Conservation (phyloP, 805 yeast genomes). For the Candida maltosa region DNA sequence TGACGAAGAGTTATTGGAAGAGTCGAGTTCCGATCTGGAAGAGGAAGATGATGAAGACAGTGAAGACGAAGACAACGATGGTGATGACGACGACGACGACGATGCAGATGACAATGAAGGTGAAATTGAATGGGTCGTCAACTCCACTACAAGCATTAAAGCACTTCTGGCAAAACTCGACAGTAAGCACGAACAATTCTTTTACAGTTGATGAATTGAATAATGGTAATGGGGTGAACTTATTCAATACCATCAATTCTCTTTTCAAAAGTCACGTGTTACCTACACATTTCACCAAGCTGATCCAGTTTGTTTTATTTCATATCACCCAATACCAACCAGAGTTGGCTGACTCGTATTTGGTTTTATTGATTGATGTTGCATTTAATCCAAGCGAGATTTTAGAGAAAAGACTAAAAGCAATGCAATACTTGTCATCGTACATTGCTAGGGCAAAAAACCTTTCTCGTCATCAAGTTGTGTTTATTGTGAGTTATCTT, state of each 20-base stretch:
- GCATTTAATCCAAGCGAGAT: conserved; percentile 71
- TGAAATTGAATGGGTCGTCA: conserved; percentile 43
- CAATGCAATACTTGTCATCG: conserved; percentile 88
- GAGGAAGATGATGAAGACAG: conserved; percentile 44
- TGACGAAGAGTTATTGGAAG: conserved; percentile 48
- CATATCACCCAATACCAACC: conserved; percentile 77
- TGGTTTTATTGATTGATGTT: conserved; percentile 77
- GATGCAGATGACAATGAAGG: conserved; percentile 26
- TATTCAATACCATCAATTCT: conserved; percentile 72
- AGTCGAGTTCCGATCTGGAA: conserved; percentile 21
- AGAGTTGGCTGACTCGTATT: conserved; percentile 79
- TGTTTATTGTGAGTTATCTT: conserved; percentile 78
- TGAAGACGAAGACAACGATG: conserved; percentile 38
- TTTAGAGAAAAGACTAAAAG: conserved; percentile 75
- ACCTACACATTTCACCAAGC: conserved; percentile 89
- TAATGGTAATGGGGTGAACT: conserved; percentile 60
- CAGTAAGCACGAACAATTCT: conserved; percentile 42
- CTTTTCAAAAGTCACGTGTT: conserved; percentile 78
- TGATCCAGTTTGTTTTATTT: conserved; percentile 82
- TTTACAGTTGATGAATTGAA: conserved; percentile 51
- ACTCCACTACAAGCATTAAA: conserved; percentile 44
- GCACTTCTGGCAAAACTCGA: conserved; percentile 71
- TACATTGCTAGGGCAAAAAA: conserved; percentile 84
- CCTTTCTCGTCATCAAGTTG: conserved; percentile 66
- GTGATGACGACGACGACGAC: conserved; percentile 38